Evolutionary conservation across 2,329 filamentous ascomycete genomes (phyloP).

Genomic region (Blastomyces silverae): DNA sequence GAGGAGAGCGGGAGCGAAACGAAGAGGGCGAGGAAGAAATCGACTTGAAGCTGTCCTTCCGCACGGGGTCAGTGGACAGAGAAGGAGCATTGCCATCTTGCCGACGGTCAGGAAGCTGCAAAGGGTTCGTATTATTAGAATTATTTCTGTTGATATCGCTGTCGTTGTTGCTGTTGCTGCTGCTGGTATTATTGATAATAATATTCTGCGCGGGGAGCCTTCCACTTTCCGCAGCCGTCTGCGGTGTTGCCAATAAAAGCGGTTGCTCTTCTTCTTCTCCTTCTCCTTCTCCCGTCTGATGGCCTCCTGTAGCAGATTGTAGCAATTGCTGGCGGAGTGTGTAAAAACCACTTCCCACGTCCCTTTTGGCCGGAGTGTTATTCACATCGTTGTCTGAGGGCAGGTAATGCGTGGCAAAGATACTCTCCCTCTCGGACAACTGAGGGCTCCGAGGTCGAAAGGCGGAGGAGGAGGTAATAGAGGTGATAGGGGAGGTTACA

Average conservation of each 20-base stretch:
- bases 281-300: background rate
- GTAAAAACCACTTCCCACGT: slow-evolving; percentile 20
- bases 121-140: background rate
- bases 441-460: slow-evolving; percentile 40
- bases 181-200: background rate
- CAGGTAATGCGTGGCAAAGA: slow-evolving; percentile 57
- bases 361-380: slow-evolving; percentile 27
- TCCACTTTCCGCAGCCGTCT: slow-evolving; percentile 1
- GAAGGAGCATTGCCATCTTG: slow-evolving; percentile 22
- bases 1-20: background rate
- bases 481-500: slow-evolving; percentile 23
- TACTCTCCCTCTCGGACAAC: slow-evolving; percentile 56
- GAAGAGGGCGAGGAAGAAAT: background rate
- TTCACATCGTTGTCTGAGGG: slow-evolving; percentile 39
- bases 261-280: background rate
- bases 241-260: slow-evolving; percentile 6
- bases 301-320: background rate
- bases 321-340: background rate
- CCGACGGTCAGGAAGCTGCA: slow-evolving; percentile 5
- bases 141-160: background rate
- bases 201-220: background rate
- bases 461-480: slow-evolving; percentile 19
- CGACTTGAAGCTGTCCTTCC: slow-evolving; percentile 15
- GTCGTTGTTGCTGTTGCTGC: background rate
- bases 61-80: slow-evolving; percentile 19